These are phyloP conservation scores for Leptomonas pyrrhocoris DNA, from an alignment of 208 protist species.

Conservation along the genomic window DNA sequence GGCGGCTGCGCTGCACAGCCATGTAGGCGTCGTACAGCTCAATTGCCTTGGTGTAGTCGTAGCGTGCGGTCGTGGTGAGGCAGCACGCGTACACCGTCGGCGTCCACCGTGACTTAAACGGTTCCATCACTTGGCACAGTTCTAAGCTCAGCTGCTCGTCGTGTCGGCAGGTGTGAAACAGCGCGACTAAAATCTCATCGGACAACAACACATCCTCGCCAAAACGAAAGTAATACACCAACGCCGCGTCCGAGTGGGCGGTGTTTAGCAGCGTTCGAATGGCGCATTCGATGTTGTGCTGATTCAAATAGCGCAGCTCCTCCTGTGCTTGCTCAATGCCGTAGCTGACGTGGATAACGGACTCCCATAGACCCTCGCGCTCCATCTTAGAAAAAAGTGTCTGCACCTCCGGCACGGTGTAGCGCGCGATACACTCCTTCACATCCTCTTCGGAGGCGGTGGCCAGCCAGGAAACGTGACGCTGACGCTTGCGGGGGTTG, in stretches of 20 bases:
- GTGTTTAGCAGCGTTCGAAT: constrained; percentile 58
- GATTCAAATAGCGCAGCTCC: constrained; percentile 52
- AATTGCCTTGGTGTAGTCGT: constrained; percentile 55
- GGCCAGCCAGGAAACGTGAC: constrained; percentile 42
- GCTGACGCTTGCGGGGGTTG: constrained; percentile 45
- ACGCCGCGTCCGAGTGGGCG: constrained; percentile 34
- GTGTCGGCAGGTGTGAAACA: constrained; percentile 68
- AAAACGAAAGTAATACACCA: constrained; percentile 68
- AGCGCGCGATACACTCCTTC: constrained; percentile 26
- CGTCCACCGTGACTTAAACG: constrained; percentile 65
- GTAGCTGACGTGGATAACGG: constrained; percentile 55
- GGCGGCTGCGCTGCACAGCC: constrained; percentile 6
- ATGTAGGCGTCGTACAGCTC: constrained; percentile 60
- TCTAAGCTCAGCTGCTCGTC: constrained; percentile 45
- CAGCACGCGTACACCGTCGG: constrained; percentile 73
- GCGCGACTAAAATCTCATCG: constrained; percentile 61
- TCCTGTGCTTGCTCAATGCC: constrained; percentile 44
- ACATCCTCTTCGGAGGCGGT: constrained; percentile 46
- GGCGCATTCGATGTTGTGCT: constrained; percentile 57
- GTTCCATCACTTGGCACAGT: constrained; percentile 49
- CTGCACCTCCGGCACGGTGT: constrained; percentile 52
- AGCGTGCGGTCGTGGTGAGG: constrained; percentile 60
- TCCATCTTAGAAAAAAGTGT: constrained; percentile 64
- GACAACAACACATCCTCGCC: constrained; percentile 64
- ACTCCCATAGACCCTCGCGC: constrained; percentile 60